These are phyloP conservation scores for Pseudocercospora cruenta DNA, from an alignment of 2,329 filamentous ascomycete species.

Conservation along the genomic window DNA sequence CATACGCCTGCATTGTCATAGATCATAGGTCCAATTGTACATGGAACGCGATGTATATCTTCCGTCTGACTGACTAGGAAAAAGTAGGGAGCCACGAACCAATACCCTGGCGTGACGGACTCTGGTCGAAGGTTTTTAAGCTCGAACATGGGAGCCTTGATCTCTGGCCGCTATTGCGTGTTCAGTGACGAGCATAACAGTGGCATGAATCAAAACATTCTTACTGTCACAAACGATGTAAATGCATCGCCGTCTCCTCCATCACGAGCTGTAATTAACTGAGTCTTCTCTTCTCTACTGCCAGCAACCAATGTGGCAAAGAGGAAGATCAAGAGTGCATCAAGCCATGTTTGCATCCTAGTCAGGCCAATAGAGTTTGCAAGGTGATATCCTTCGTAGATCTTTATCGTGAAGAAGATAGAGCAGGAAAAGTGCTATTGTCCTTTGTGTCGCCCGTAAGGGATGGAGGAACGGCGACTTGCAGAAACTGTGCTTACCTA, in stretches of 20 bases:
- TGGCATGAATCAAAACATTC: neutral
- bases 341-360: neutral
- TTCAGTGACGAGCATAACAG: neutral
- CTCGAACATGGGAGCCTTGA: constrained; percentile 11
- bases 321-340: neutral
- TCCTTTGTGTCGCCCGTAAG: neutral
- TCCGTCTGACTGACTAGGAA: constrained; percentile 5
- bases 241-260: neutral
- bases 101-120: constrained; percentile 1
- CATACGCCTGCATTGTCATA: constrained; percentile 11
- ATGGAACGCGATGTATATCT: neutral
- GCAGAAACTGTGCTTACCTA: too few relatives aligned
- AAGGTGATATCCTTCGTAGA: neutral
- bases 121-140: constrained; percentile 4
- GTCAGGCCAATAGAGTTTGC: neutral
- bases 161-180: constrained; percentile 9
- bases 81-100: constrained; percentile 14
- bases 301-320: neutral
- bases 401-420: neutral
- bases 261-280: neutral
- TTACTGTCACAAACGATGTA: neutral
- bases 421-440: neutral
- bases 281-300: neutral
- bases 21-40: constrained; percentile 11
- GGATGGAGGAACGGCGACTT: too few relatives aligned